Evolutionary conservation across 2,329 filamentous ascomycete genomes (phyloP), one percentile per base, ranked within the genome.

Genomic region (Alternaria tenuissima): DNA sequence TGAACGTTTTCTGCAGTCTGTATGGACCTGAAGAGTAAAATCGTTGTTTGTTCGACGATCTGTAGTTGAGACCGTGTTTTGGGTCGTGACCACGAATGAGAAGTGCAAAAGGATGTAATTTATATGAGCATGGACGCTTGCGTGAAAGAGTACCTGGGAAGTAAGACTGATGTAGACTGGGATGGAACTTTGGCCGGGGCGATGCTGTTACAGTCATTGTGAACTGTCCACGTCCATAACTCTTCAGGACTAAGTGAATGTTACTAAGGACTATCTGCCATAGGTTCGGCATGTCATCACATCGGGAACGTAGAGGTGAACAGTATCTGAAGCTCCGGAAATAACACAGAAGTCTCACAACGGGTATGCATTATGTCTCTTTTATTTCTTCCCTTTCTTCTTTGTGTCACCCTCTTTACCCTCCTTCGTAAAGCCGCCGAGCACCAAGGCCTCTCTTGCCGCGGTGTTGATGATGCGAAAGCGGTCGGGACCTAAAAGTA

Each of bases 401-500:
- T 73, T 72, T 18, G 55, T 59, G 38, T 71, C 68, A 7, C 65
- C 66, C 11, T 76, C 76, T 65, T 58, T 76, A 12, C 82, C 81
- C 39, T 89, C 88, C 57, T 82, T 83, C 9, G 87, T 88, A 68
- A 92, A 87, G 0, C 91, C 91, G 1, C 91, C 93, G 73, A 87
- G 87, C 9, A 97, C 86, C 65, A 98, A 85, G 0, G 91, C 91
- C 80, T 97, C 93, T 72, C 94, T 87, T 7, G 93, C 94, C 8
- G 89, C 91, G 56, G 87, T 86, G 76, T 97, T 97, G 75, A 99
- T 98, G 55, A 97, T 83, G 12, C 93, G 88, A 76, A 99, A 99
- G 65, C 95, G 84, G 76, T 94, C 90, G 51, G 94, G 94, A 0
- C 95, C 95, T 46, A 99, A 80, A 70, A 93, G 90, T 59, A 96